Percentiles rank a stretch among this genome's conserved stretches.
Conservation (phyloP, 2,329 filamentous ascomycete genomes). For the Paecilomyces variotii region DNA sequence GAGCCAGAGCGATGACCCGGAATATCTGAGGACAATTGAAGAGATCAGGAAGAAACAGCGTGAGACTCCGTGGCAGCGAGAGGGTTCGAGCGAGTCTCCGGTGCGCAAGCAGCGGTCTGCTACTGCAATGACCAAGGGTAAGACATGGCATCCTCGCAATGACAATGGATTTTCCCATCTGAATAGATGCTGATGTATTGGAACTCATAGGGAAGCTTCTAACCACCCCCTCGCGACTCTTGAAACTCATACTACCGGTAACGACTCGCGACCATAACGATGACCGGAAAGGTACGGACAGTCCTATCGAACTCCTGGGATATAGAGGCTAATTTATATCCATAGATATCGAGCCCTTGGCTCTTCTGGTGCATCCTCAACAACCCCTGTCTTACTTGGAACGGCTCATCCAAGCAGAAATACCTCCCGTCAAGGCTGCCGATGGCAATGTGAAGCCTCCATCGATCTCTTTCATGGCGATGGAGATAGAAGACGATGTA, state of each 20-base stretch:
- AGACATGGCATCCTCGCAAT: constrained; percentile 1
- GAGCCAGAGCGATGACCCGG: constrained; percentile 23
- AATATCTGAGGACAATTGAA: constrained; percentile 28
- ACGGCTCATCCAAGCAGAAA: constrained; percentile 77
- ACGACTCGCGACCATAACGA: constrained; percentile 52
- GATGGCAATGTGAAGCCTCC: constrained; percentile 63
- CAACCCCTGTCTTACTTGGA: constrained; percentile 88
- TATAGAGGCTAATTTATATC: background rate
- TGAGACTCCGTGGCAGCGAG: constrained; percentile 58
- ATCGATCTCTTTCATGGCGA: constrained; percentile 68
- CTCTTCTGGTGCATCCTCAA: constrained; percentile 77
- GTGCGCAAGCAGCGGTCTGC: constrained; percentile 43
- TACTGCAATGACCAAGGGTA: constrained; percentile 58
- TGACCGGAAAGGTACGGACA: constrained; percentile 45
- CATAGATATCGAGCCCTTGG: constrained; percentile 67
- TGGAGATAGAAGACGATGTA: constrained; percentile 61
- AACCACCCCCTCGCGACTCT: constrained; percentile 69
- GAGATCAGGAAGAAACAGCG: constrained; percentile 42
- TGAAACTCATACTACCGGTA: constrained; percentile 74
- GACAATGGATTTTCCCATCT: background rate
- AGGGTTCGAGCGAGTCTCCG: constrained; percentile 52
- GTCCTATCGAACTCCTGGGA: background rate
- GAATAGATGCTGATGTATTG: background rate
- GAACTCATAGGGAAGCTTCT: constrained; percentile 58
- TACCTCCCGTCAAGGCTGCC: constrained; percentile 58